Evolutionary conservation across 805 yeast species (phyloP).

Genomic region (Vanderwaltozyma yarrowii): DNA sequence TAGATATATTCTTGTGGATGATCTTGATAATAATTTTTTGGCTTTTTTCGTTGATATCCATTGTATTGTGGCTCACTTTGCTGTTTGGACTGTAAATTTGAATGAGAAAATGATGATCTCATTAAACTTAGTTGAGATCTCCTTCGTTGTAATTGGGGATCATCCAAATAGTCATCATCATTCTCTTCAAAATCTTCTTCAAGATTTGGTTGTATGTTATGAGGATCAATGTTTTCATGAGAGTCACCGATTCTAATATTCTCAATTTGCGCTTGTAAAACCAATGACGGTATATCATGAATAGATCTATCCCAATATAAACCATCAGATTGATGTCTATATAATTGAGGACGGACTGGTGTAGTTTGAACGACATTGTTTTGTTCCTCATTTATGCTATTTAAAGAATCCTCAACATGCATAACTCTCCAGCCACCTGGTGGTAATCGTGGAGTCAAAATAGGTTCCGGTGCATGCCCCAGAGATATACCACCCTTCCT

Average conservation of each 20-base stretch:
- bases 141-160: slow-evolving; percentile 24
- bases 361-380: background rate
- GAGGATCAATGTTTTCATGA: background rate
- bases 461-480: slow-evolving; percentile 16
- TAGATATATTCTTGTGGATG: slow-evolving; percentile 21
- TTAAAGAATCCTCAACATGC: slow-evolving; percentile 9
- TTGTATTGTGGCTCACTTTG: background rate
- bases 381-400: background rate
- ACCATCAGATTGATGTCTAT: background rate
- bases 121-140: slow-evolving; percentile 23
- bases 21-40: slow-evolving; percentile 9
- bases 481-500: slow-evolving; percentile 23
- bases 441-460: slow-evolving; percentile 21
- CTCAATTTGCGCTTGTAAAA: background rate
- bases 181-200: slow-evolving; percentile 13
- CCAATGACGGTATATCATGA: slow-evolving; percentile 10
- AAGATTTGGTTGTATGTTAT: slow-evolving; percentile 3
- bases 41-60: background rate
- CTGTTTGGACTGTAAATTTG: background rate
- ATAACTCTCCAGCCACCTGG: slow-evolving; percentile 29
- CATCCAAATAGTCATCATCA: slow-evolving; percentile 25
- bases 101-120: slow-evolving; percentile 8
- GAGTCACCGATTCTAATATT: background rate
- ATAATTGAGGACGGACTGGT: background rate
- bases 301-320: slow-evolving; percentile 29